phyloP scores from a whole-genome alignment of 495 filamentous ascomycete species.

The Collariella sp. region DNA sequence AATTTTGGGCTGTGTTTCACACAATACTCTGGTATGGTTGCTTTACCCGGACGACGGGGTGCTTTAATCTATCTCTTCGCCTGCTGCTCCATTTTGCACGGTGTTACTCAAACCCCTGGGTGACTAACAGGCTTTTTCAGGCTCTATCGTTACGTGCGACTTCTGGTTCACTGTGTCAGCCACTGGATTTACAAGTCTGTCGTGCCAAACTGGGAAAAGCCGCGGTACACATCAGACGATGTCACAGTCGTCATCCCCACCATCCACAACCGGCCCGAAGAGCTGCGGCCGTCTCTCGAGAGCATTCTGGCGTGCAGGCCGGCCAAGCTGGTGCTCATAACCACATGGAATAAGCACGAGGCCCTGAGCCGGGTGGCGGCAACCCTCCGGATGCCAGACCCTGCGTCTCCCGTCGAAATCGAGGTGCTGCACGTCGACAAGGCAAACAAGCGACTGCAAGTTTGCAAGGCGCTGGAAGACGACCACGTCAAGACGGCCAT shows the following conservation, averaged over 20 bases:
- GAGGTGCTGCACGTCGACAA: slow-evolving; percentile 38
- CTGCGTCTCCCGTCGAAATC: slow-evolving; percentile 23
- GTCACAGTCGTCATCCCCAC: slow-evolving; percentile 52
- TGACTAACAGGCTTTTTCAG: slow-evolving; percentile 24
- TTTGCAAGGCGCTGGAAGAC: slow-evolving; percentile 65
- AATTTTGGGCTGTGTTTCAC: slow-evolving; percentile 30
- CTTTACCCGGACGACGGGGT: neutral
- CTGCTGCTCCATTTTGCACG: neutral
- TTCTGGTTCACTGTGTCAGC: slow-evolving; percentile 44
- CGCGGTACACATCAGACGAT: slow-evolving; percentile 40
- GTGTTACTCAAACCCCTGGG: neutral
- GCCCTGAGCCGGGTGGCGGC: slow-evolving; percentile 38
- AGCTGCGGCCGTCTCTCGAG: slow-evolving; percentile 42
- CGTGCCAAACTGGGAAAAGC: slow-evolving; percentile 35
- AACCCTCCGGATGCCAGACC: slow-evolving; percentile 25
- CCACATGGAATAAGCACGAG: slow-evolving; percentile 44
- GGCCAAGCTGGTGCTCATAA: slow-evolving; percentile 46
- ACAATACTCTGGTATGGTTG: slow-evolving; percentile 36
- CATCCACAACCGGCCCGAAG: slow-evolving; percentile 46
- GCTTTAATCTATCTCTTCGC: neutral
- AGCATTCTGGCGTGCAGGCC: slow-evolving; percentile 48
- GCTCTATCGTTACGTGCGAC: slow-evolving; percentile 45
- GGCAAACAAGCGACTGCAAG: slow-evolving; percentile 73
- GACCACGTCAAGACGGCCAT: slow-evolving; percentile 59
- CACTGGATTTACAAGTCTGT: slow-evolving; percentile 44